phyloP scores from a whole-genome alignment of 1,284 basidiomycete species.

The Taiwanofungus camphoratus region DNA sequence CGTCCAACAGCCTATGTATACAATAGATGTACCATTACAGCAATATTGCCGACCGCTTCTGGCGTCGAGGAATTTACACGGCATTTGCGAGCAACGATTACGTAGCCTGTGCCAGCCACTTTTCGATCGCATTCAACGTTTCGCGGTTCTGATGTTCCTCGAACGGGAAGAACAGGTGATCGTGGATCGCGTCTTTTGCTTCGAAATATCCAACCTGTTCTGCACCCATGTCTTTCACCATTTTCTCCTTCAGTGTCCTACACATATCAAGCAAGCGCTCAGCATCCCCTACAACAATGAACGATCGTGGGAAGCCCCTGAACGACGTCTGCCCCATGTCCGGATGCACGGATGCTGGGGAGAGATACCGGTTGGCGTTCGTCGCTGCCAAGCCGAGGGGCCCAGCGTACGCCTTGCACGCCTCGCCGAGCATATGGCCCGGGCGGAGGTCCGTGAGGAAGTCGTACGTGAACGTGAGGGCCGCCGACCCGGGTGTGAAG shows the following conservation, averaged over 20 bases:
- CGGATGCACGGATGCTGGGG: neutral
- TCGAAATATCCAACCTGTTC: neutral
- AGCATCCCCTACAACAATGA: neutral
- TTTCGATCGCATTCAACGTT: neutral
- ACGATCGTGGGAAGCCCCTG: neutral
- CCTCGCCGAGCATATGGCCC: neutral
- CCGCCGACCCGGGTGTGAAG: slow-evolving; percentile 15
- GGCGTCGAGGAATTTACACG: no score
- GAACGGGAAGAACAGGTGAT: neutral
- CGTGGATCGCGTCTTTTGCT: neutral
- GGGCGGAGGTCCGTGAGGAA: neutral
- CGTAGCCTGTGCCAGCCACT: no score
- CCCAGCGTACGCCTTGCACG: no score
- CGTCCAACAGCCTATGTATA: no score
- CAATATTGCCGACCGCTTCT: no score
- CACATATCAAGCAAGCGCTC: neutral
- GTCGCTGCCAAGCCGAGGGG: neutral
- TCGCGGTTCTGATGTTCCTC: neutral
- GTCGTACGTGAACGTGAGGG: neutral
- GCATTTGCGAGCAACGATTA: no score
- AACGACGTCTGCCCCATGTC: neutral
- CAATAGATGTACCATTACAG: no score
- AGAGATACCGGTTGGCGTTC: neutral
- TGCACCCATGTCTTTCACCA: neutral
- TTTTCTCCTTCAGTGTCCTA: neutral